Base-by-base conservation (phyloP, 805 yeast species). In the Millerozyma acaciae region DNA sequence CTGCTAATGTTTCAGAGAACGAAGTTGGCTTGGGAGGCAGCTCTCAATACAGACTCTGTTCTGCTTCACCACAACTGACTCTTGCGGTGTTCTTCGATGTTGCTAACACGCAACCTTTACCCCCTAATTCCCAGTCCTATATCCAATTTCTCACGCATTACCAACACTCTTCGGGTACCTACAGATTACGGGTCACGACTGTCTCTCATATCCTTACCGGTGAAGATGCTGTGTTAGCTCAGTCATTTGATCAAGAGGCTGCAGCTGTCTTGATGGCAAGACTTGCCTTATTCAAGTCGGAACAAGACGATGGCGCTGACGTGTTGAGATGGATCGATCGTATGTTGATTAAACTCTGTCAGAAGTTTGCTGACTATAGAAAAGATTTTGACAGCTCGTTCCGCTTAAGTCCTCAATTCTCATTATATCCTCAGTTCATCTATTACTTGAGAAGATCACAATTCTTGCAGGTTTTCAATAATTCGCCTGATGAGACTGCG, bases 401-500 rank as follows among this genome's bases (percentile, higher is more conserved):
- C 70, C 72, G 93, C 51, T 70, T 93, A 44, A 77, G 89, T 2
- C 88, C 82, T 38, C 83, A 82, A 54, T 89, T 87, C 60, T 77
- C 87, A 27, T 68, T 90, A 55, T 84, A 86, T 54, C 99, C 99
- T 17, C 98, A 93, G 62, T 94, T 93, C 53, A 82, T 93, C 62
- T 93, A 84, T 66, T 94, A 93, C 57, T 71, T 93, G 63, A 84
- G 98, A 66, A 81, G 98, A 59, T 87, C 97, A 1, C 97, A 90
- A 62, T 89, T 93, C 60, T 68, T 93, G 57, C 95, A 87, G 59
- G 95, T 90, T 28, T 93, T 93, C 73, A 93, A 93, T 65, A 89
- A 89, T 62, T 93, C 98, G 5, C 98, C 98, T 2, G 99, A 93
- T 68, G 99, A 93, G 68, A 88, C 97, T 27, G 96, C 96, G 23